Evolutionary conservation across 495 filamentous ascomycete species (phyloP).

Genomic region (Friedmanniomyces endolithicus): DNA sequence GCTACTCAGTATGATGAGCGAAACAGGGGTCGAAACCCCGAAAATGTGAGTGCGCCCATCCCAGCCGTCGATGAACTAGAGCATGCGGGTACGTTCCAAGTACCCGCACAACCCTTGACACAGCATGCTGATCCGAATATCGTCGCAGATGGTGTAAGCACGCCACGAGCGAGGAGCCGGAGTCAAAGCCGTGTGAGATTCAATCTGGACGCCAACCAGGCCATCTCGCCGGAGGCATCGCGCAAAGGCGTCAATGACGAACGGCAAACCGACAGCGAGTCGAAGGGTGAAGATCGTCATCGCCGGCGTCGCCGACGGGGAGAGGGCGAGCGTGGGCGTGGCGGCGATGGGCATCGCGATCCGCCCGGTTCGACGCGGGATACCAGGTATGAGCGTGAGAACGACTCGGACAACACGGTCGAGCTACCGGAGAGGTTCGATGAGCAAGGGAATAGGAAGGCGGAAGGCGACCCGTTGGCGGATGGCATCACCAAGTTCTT

Average conservation of each 20-base stretch:
- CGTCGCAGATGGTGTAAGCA: slow-evolving; percentile 16
- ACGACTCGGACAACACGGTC: slow-evolving; percentile 24
- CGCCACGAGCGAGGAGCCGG: slow-evolving; percentile 8
- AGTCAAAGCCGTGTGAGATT: slow-evolving; percentile 17
- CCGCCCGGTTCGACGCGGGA: slow-evolving; percentile 10
- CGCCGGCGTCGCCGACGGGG: slow-evolving; percentile 2
- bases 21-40: slow-evolving; percentile 20
- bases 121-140: not conserved
- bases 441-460: slow-evolving; percentile 20
- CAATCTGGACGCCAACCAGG: slow-evolving; percentile 11
- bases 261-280: not conserved
- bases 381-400: slow-evolving; percentile 10
- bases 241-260: not conserved
- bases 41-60: slow-evolving; percentile 31
- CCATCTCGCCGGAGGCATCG: slow-evolving; percentile 15
- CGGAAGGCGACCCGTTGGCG: slow-evolving; percentile 21
- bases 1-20: slow-evolving; percentile 12
- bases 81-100: slow-evolving; percentile 17
- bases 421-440: slow-evolving; percentile 30
- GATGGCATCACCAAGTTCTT: not conserved
- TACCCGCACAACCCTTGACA: slow-evolving; percentile 3
- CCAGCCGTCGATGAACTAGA: slow-evolving; percentile 9
- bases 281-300: not conserved
- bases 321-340: not conserved
- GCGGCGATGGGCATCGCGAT: not conserved